These are phyloP conservation scores for Mortierella sp. DNA, from an alignment of 371 early-diverging fungal species.

Conservation along the genomic window DNA sequence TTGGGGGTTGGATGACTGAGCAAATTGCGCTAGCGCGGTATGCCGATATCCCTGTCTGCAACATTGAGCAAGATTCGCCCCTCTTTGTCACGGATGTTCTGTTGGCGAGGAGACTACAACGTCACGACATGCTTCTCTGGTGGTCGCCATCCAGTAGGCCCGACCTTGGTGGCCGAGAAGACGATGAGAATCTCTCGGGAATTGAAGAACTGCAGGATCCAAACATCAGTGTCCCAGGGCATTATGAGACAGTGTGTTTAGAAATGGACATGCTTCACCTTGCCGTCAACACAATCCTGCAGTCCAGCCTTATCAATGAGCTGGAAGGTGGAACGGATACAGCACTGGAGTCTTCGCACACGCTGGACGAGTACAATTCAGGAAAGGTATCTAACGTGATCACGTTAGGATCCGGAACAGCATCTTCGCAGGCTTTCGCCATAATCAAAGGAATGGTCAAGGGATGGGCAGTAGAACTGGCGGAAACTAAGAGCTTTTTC, in stretches of 20 bases:
- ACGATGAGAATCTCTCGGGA: slow-evolving; percentile 76
- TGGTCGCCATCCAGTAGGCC: slow-evolving; percentile 84
- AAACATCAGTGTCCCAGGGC: slow-evolving; percentile 80
- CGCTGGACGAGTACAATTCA: slow-evolving; percentile 62
- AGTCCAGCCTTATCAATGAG: slow-evolving; percentile 79
- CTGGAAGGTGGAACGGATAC: slow-evolving; percentile 74
- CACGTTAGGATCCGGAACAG: slow-evolving; percentile 66
- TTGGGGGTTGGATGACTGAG: slow-evolving; percentile 79
- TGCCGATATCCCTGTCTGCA: slow-evolving; percentile 91
- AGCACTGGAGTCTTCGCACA: slow-evolving; percentile 61
- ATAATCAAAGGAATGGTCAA: slow-evolving; percentile 83
- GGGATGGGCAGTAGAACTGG: slow-evolving; percentile 72
- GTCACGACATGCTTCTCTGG: slow-evolving; percentile 90
- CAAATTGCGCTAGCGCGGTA: slow-evolving; percentile 83
- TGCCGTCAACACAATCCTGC: slow-evolving; percentile 83
- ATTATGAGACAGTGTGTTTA: slow-evolving; percentile 82
- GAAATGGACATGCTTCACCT: slow-evolving; percentile 87
- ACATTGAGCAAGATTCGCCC: slow-evolving; percentile 84
- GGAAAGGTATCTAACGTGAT: slow-evolving; percentile 57
- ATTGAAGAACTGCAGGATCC: slow-evolving; percentile 64
- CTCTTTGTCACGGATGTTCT: slow-evolving; percentile 85
- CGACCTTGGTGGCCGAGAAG: slow-evolving; percentile 92
- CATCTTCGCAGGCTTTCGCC: slow-evolving; percentile 76
- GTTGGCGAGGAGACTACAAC: slow-evolving; percentile 80
- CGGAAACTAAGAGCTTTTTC: slow-evolving; percentile 66